Conservation (phyloP, 2,329 filamentous ascomycete species). For the Sarocladium strictum region DNA sequence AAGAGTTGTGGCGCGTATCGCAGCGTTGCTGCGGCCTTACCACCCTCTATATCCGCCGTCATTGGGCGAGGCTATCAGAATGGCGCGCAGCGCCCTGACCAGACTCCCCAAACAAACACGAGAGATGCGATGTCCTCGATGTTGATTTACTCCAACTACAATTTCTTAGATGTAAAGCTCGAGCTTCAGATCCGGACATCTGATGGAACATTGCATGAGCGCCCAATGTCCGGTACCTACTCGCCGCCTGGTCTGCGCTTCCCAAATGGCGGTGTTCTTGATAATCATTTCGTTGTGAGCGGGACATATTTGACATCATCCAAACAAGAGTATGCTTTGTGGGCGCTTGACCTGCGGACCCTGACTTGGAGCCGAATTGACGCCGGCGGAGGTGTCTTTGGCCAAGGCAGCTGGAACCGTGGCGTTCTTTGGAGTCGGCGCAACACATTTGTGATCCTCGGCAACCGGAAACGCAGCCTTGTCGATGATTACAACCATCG, state of each 20-base stretch:
- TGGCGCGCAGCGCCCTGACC: constrained; percentile 35
- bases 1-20: constrained; percentile 95
- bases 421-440: constrained; percentile 88
- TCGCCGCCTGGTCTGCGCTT: constrained; percentile 91
- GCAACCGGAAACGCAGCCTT: constrained; percentile 85
- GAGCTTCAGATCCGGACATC: constrained; percentile 84
- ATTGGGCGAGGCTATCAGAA: constrained; percentile 56
- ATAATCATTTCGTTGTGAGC: constrained; percentile 94
- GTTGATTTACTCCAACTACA: constrained; percentile 99
- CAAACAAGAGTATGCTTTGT: constrained; percentile 95
- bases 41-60: constrained; percentile 56
- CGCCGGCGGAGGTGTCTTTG: constrained; percentile 88
- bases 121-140: constrained; percentile 63
- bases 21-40: constrained; percentile 84
- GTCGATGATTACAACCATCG: constrained; percentile 98
- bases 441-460: constrained; percentile 93
- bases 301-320: constrained; percentile 96
- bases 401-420: constrained; percentile 95
- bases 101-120: constrained; percentile 39
- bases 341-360: constrained; percentile 84
- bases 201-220: constrained; percentile 79
- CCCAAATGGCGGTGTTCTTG: constrained; percentile 91
- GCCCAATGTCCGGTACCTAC: constrained; percentile 78
- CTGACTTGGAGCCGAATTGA: constrained; percentile 95
- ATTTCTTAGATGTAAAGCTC: constrained; percentile 94